Evolutionary conservation across 1,284 basidiomycete species (phyloP).

Genomic region (Tilletia setariae): DNA sequence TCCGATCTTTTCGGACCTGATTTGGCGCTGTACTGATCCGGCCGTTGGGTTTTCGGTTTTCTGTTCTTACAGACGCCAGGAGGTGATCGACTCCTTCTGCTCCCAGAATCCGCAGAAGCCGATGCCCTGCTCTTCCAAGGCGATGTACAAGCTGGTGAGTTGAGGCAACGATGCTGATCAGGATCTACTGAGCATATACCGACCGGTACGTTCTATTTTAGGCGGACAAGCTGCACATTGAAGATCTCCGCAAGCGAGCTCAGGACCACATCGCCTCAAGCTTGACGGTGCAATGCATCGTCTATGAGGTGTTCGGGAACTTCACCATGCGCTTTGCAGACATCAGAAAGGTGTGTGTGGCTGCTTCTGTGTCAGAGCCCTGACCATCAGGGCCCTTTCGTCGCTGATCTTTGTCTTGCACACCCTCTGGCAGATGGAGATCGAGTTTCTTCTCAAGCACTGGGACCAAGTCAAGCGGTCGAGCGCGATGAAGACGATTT

Average conservation of each 20-base stretch:
- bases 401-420: too few relatives aligned
- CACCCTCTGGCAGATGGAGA: constrained; percentile 32
- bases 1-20: too few relatives aligned
- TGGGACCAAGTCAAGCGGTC: constrained; percentile 77
- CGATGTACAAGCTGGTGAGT: constrained; percentile 68
- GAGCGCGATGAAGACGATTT: constrained; percentile 75
- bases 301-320: constrained; percentile 78
- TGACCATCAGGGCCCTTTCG: too few relatives aligned
- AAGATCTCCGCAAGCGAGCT: constrained; percentile 68
- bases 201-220: background rate
- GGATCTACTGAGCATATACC: background rate
- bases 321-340: constrained; percentile 78
- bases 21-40: background rate
- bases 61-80: constrained; percentile 25
- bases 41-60: too few relatives aligned
- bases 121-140: constrained; percentile 79
- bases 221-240: constrained; percentile 65
- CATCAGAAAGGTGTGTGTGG: constrained; percentile 66
- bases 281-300: constrained; percentile 73
- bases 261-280: constrained; percentile 73
- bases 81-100: constrained; percentile 35
- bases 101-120: constrained; percentile 61
- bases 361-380: background rate
- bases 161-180: background rate
- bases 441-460: constrained; percentile 56